Evolutionary conservation across 2,329 filamentous ascomycete species (phyloP).

Genomic region (Hypoxylon rubiginosum): DNA sequence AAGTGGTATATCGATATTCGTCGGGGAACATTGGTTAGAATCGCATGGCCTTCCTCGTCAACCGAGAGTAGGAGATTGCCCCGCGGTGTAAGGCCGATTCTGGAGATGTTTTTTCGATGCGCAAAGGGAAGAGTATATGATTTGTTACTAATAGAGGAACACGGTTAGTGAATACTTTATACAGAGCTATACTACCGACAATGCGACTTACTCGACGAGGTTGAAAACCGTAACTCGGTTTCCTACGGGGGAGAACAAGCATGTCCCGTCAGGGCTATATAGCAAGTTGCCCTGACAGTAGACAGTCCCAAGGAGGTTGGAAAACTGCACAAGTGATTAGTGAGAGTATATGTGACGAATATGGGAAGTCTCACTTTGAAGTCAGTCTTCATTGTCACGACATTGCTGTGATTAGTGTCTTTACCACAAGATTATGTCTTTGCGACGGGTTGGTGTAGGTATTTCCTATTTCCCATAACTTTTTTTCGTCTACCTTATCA

Average conservation of each 20-base stretch:
- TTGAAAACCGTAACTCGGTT: constrained; percentile 97
- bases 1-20: constrained; percentile 93
- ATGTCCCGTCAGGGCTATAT: constrained; percentile 96
- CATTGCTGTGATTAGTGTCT: constrained; percentile 40
- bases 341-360: neutral
- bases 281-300: constrained; percentile 98
- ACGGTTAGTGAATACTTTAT: constrained; percentile 51
- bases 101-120: constrained; percentile 92
- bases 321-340: constrained; percentile 75
- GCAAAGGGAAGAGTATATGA: constrained; percentile 89
- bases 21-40: constrained; percentile 89
- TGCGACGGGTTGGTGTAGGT: constrained; percentile 15
- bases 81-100: constrained; percentile 87
- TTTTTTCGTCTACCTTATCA: constrained; percentile 50
- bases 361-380: constrained; percentile 78
- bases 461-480: constrained; percentile 37
- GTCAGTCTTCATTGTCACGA: constrained; percentile 92
- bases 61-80: constrained; percentile 94
- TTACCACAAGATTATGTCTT: constrained; percentile 15
- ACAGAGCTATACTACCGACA: neutral
- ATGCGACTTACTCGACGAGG: constrained; percentile 81
- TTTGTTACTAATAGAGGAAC: constrained; percentile 74
- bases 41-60: constrained; percentile 93
- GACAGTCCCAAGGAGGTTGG: constrained; percentile 96
- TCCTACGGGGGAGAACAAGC: constrained; percentile 94